These are phyloP conservation scores for Apostasia shenzhenica DNA, from an alignment of 106 monocot genomes.

Conservation along the genomic window DNA sequence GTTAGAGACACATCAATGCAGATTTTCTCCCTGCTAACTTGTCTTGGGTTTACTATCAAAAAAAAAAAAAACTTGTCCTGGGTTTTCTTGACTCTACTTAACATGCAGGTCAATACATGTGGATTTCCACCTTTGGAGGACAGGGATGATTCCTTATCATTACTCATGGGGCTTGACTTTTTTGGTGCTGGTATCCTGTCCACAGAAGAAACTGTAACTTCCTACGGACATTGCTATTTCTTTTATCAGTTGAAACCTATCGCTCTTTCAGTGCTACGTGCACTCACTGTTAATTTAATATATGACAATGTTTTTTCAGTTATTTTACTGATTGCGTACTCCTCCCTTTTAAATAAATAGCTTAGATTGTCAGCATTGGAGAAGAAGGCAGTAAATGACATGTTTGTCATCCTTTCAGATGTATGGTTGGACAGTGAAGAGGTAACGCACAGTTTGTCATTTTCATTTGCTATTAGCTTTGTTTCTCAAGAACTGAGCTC, in stretches of 20 bases:
- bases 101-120: constrained; percentile 78
- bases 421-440: constrained; percentile 91
- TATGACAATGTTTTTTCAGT: background rate
- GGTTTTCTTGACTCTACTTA: constrained; percentile 6
- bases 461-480: constrained; percentile 6
- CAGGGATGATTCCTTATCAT: constrained; percentile 66
- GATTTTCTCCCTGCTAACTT: no score
- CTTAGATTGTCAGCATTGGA: constrained; percentile 60
- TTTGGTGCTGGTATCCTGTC: constrained; percentile 78
- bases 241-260: background rate
- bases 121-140: constrained; percentile 97
- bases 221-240: background rate
- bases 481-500: constrained; percentile 14
- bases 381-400: constrained; percentile 93
- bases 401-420: constrained; percentile 98
- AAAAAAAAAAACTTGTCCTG: no score
- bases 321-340: constrained; percentile 5
- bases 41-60: no score
- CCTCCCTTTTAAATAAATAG: constrained; percentile 27
- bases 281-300: background rate
- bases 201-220: constrained; percentile 81
- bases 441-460: constrained; percentile 30
- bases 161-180: constrained; percentile 87
- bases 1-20: no score
- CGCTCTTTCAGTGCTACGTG: background rate